Conservation (phyloP, 805 yeast genomes). For the Grigorovia jiainica region DNA sequence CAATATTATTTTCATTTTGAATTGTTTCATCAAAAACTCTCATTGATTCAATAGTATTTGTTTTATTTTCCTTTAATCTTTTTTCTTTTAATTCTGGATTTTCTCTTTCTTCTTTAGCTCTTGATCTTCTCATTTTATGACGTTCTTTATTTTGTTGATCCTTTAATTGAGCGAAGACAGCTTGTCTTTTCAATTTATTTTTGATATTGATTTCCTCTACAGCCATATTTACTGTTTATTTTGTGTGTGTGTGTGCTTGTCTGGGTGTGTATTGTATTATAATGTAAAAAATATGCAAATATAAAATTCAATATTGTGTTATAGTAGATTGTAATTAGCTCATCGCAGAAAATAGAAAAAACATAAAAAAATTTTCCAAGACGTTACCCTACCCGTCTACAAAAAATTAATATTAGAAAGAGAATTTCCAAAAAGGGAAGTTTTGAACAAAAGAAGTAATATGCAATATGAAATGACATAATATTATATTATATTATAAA, state of each 20-base stretch:
- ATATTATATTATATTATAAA: too few species aligned
- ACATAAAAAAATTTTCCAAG: background rate
- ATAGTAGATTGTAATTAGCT: too few species aligned
- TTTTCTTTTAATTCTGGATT: conserved; percentile 77
- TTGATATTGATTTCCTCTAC: conserved; percentile 42
- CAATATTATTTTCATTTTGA: conserved; percentile 26
- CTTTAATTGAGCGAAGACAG: conserved; percentile 62
- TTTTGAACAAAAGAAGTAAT: too few species aligned
- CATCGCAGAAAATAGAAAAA: background rate
- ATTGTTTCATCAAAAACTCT: conserved; percentile 84
- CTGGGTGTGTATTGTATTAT: background rate
- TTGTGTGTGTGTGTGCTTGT: background rate
- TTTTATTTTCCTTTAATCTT: conserved; percentile 67
- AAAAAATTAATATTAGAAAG: background rate
- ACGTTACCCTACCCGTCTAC: too few species aligned
- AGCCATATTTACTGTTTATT: conserved; percentile 18
- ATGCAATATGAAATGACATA: too few species aligned
- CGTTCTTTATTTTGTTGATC: conserved; percentile 67
- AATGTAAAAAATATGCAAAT: too few species aligned
- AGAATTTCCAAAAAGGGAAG: background rate
- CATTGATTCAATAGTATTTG: conserved; percentile 75
- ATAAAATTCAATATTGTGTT: too few species aligned
- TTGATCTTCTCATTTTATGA: conserved; percentile 65
- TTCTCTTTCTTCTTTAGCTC: conserved; percentile 79
- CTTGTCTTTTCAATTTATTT: conserved; percentile 74